Percentiles rank a stretch among this genome's conserved stretches.
Evolutionary conservation across 2,329 filamentous ascomycete genomes (phyloP).

Genomic region (Cryphonectria naterciae): DNA sequence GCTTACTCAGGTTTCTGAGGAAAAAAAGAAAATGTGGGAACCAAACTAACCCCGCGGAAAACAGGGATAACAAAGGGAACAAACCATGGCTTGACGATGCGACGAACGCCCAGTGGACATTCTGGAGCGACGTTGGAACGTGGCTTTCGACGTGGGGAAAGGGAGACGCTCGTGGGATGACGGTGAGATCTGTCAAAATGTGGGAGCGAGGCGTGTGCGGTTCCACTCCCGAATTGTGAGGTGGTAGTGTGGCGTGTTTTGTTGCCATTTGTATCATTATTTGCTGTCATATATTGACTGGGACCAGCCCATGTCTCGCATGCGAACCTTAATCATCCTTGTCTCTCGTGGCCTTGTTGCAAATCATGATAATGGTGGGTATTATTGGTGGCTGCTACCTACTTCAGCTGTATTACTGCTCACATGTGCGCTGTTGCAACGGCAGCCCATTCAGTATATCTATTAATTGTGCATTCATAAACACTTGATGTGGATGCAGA

Average conservation of each 20-base stretch:
- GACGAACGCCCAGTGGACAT: conserved; percentile 44
- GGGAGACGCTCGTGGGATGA: conserved; percentile 48
- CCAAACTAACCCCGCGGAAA: conserved; percentile 7
- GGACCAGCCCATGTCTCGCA: background rate
- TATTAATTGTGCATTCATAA: background rate
- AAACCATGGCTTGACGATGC: conserved; percentile 53
- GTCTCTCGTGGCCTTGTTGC: conserved; percentile 1
- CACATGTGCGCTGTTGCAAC: background rate
- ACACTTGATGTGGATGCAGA: background rate
- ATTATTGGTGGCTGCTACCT: background rate
- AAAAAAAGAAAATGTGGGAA: background rate
- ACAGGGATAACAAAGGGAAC: conserved; percentile 45
- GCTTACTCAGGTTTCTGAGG: background rate
- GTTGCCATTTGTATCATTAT: background rate
- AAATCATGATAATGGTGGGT: background rate
- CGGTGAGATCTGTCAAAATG: conserved; percentile 51
- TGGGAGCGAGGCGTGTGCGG: conserved; percentile 46
- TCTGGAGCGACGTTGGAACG: conserved; percentile 44
- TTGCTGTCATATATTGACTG: background rate
- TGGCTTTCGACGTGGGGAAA: conserved; percentile 55
- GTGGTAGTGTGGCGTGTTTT: conserved; percentile 7
- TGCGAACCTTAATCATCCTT: conserved; percentile 6
- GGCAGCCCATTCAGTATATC: background rate
- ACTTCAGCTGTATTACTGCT: background rate
- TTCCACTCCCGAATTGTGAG: conserved; percentile 21